phyloP scores from a whole-genome alignment of 768 basidiomycete species.

The Boletellus ananas region DNA sequence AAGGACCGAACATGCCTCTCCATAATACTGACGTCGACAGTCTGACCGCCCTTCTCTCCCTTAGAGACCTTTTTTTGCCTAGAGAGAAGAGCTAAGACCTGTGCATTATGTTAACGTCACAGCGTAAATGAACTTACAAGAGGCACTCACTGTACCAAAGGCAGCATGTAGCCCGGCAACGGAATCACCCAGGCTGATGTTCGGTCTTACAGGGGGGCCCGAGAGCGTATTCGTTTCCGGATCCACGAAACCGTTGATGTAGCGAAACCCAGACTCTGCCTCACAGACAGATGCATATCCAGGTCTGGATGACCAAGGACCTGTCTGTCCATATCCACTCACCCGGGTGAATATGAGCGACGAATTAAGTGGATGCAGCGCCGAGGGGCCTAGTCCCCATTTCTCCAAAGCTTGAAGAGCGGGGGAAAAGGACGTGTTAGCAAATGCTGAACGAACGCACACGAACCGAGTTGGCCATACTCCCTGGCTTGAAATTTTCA shows the following conservation, averaged over 20 bases:
- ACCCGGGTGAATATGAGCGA: constrained; percentile 88
- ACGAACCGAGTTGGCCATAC: constrained; percentile 33
- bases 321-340: constrained; percentile 72
- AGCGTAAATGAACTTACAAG: background rate
- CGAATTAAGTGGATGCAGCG: constrained; percentile 70
- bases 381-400: constrained; percentile 59
- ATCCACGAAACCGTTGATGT: constrained; percentile 66
- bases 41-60: constrained; percentile 40
- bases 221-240: constrained; percentile 46
- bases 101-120: background rate
- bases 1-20: constrained; percentile 46
- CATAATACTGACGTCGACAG: constrained; percentile 73
- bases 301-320: constrained; percentile 66
- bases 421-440: background rate
- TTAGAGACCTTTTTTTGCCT: constrained; percentile 33
- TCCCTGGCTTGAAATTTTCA: constrained; percentile 75
- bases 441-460: background rate
- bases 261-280: constrained; percentile 70
- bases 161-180: constrained; percentile 71
- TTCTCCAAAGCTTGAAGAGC: constrained; percentile 55
- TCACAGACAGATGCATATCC: constrained; percentile 76
- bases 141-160: constrained; percentile 58
- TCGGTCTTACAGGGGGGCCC: constrained; percentile 66
- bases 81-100: constrained; percentile 61
- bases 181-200: constrained; percentile 70